phyloP scores from a whole-genome alignment of 2,329 filamentous ascomycete genomes.

The Botrytis galanthina region DNA sequence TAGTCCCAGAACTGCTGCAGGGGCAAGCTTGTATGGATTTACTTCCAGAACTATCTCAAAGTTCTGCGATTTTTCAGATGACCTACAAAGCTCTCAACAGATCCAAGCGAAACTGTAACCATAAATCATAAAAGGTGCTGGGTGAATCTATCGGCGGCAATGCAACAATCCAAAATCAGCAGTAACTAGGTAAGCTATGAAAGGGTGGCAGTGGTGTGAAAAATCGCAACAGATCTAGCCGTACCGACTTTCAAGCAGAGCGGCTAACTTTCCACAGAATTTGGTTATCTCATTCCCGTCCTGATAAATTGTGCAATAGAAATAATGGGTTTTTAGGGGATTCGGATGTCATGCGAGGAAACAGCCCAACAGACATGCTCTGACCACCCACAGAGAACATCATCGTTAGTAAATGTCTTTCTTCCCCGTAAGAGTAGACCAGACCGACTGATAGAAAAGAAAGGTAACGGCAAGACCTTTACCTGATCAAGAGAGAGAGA shows the following conservation, averaged over 20 bases:
- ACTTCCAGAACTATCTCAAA: too few species aligned
- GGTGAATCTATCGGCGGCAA: neutral
- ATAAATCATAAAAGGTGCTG: too few species aligned
- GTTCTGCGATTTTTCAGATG: accelerated
- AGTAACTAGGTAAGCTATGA: neutral
- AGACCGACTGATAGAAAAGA: neutral
- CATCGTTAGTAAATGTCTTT: neutral
- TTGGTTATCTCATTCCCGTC: accelerated
- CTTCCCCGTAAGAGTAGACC: neutral
- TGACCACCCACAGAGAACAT: neutral
- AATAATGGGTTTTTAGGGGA: too few species aligned
- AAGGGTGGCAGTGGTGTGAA: neutral
- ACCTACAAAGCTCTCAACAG: accelerated
- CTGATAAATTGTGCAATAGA: neutral
- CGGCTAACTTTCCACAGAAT: neutral
- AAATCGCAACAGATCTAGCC: too few species aligned
- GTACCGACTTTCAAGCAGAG: too few species aligned
- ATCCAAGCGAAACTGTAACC: too few species aligned
- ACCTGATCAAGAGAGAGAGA: neutral
- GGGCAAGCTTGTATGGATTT: too few species aligned
- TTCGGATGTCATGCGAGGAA: accelerated
- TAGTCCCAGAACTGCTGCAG: too few species aligned
- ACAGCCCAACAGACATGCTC: neutral
- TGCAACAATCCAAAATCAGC: too few species aligned
- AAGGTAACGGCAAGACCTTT: neutral